Evolutionary conservation across 2,329 filamentous ascomycete genomes (phyloP).

Genomic region (Talaromyces funiculosus): DNA sequence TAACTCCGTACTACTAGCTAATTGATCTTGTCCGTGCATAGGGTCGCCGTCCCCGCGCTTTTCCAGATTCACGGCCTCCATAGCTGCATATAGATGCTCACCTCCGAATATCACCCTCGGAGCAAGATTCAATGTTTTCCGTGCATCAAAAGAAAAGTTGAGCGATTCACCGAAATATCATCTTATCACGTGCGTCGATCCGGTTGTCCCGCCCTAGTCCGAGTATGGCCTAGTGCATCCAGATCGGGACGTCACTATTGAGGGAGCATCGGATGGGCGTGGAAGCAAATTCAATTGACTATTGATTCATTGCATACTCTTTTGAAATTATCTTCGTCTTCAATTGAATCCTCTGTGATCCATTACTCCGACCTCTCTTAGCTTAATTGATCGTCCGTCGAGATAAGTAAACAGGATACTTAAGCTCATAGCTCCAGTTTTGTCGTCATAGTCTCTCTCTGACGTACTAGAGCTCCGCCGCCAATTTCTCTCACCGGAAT

Average conservation of each 20-base stretch:
- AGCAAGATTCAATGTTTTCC: not conserved
- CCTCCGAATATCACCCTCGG: not conserved
- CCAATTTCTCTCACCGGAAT: conserved; percentile 38
- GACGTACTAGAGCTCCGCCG: conserved; percentile 15
- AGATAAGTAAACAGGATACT: not conserved
- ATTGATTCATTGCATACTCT: not conserved
- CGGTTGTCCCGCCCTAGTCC: not conserved
- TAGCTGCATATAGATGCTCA: not conserved
- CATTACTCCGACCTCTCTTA: not conserved
- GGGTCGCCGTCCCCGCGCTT: too few relatives aligned
- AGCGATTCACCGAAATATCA: not conserved
- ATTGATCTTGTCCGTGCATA: not conserved
- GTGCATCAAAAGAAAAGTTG: not conserved
- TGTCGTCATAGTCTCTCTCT: conserved; percentile 13
- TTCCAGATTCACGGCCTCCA: too few relatives aligned
- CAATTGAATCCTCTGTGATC: not conserved
- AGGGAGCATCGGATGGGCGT: not conserved
- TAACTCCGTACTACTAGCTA: too few relatives aligned
- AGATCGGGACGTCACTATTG: not conserved
- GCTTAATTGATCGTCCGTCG: not conserved
- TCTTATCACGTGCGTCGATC: not conserved
- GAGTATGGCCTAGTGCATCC: not conserved
- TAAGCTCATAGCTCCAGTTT: not conserved
- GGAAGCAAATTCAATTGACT: not conserved
- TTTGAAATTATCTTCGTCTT: not conserved